A percentile compares a stretch with the other conserved stretches of the same genome.
phyloP scores from a whole-genome alignment of 2,329 filamentous ascomycete genomes.

The Hirsutella minnesotensis region DNA sequence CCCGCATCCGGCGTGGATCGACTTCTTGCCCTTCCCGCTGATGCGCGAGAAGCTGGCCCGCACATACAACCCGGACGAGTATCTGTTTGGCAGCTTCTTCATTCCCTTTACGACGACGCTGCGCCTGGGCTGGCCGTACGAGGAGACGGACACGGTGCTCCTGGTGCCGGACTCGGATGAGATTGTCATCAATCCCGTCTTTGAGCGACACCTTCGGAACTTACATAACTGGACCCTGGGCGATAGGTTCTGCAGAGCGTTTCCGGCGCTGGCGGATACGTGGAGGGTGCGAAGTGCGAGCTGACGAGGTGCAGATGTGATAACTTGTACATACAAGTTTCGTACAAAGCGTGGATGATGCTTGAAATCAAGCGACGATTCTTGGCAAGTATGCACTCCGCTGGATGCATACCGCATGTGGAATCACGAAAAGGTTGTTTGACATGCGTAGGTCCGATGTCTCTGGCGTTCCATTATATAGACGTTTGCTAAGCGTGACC shows the following conservation, averaged over 20 bases:
- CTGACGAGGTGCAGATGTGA: too few species aligned
- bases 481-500: too few species aligned
- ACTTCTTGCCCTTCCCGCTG: conserved; percentile 67
- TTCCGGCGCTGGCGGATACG: conserved; percentile 34
- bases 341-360: too few species aligned
- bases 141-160: conserved; percentile 57
- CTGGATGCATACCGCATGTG: too few species aligned
- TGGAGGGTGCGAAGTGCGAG: conserved; percentile 2
- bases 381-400: too few species aligned
- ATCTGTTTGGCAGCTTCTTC: conserved; percentile 71
- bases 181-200: conserved; percentile 73
- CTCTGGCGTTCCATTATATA: too few species aligned
- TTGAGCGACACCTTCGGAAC: conserved; percentile 66
- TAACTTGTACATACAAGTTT: too few species aligned
- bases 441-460: too few species aligned
- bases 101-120: conserved; percentile 69
- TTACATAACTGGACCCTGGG: conserved; percentile 76
- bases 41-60: conserved; percentile 58
- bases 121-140: conserved; percentile 75
- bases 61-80: conserved; percentile 33
- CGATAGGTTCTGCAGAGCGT: conserved; percentile 50
- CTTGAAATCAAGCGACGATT: too few species aligned
- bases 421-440: too few species aligned
- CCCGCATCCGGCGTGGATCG: conserved; percentile 71
- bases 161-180: conserved; percentile 47